phyloP scores from a whole-genome alignment of 1,139 yeast genomes.

The Zygosaccharomyces pseudobailii region DNA sequence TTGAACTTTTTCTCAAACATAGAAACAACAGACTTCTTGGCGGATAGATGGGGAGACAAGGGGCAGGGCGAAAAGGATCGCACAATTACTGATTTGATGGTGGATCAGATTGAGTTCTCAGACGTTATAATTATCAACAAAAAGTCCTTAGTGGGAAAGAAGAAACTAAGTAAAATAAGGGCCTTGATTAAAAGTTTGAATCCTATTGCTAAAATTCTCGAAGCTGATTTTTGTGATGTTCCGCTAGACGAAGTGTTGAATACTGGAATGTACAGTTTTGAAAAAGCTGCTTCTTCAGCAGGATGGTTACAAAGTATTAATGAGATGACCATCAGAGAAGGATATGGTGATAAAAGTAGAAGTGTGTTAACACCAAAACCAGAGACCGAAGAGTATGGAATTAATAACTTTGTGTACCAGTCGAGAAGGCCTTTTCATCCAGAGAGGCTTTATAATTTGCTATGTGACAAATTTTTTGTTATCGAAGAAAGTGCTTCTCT shows the following conservation, averaged over 20 bases:
- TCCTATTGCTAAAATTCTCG: slow-evolving; percentile 40
- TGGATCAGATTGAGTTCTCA: slow-evolving; percentile 45
- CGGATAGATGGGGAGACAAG: slow-evolving; percentile 35
- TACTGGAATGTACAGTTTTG: slow-evolving; percentile 39
- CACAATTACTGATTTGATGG: slow-evolving; percentile 43
- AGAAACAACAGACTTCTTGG: slow-evolving; percentile 41
- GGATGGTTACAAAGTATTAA: slow-evolving; percentile 45
- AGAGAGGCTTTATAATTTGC: slow-evolving; percentile 37
- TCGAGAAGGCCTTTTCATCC: slow-evolving; percentile 46
- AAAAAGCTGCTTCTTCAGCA: slow-evolving; percentile 41
- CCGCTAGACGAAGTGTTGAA: slow-evolving; percentile 36
- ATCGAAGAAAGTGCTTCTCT: slow-evolving; percentile 32
- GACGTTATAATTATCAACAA: slow-evolving; percentile 43
- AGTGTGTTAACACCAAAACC: slow-evolving; percentile 32
- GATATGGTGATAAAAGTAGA: slow-evolving; percentile 32
- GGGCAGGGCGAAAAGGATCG: slow-evolving; percentile 42
- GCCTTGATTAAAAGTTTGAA: slow-evolving; percentile 38
- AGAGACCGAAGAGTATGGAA: slow-evolving; percentile 41
- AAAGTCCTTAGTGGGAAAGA: slow-evolving; percentile 30
- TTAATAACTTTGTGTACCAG: slow-evolving; percentile 40
- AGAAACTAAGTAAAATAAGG: slow-evolving; percentile 30
- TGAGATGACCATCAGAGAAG: slow-evolving; percentile 40
- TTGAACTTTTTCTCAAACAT: slow-evolving; percentile 39
- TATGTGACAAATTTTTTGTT: slow-evolving; percentile 37
- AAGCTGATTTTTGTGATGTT: slow-evolving; percentile 39